A percentile compares a stretch with the other conserved stretches of the same genome.
These are phyloP conservation scores for Xylariomycetidae sp. DNA, from an alignment of 2,329 filamentous ascomycete genomes.

Conservation along the genomic window DNA sequence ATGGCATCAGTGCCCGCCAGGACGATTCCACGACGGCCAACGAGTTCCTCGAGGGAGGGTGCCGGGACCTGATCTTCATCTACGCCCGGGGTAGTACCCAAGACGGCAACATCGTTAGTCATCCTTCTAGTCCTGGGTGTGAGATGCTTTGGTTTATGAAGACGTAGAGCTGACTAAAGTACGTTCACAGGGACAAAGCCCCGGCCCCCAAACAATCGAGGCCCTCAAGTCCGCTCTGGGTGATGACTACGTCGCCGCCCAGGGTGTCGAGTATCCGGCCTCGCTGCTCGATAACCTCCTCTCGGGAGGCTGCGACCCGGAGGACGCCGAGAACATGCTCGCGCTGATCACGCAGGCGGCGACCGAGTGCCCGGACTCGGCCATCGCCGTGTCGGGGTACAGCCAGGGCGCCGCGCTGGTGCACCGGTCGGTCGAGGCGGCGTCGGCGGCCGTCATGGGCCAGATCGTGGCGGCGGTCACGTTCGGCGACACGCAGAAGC, in stretches of 20 bases:
- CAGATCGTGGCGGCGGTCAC: constrained; percentile 24
- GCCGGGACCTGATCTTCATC: constrained; percentile 33
- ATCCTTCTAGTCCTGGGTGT: neutral
- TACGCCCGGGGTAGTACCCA: constrained; percentile 37
- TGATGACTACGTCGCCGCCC: constrained; percentile 14
- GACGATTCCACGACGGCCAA: constrained; percentile 21
- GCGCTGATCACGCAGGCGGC: constrained; percentile 25
- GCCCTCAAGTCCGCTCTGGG: constrained; percentile 42
- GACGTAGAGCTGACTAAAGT: too few relatives aligned
- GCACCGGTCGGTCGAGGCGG: constrained; percentile 18
- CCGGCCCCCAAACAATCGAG: constrained; percentile 38
- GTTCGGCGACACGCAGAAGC: constrained; percentile 24
- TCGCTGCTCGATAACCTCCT: constrained; percentile 18
- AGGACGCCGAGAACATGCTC: constrained; percentile 30
- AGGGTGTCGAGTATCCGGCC: constrained; percentile 22
- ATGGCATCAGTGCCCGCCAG: neutral
- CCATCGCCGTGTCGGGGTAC: constrained; percentile 23
- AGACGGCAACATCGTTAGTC: constrained; percentile 33
- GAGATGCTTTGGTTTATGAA: neutral
- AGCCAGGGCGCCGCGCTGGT: constrained; percentile 27
- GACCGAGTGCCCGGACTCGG: neutral
- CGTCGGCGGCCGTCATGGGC: constrained; percentile 8
- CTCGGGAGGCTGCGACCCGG: constrained; percentile 26
- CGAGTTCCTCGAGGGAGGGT: constrained; percentile 31
- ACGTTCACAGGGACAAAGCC: constrained; percentile 19